phyloP scores from a whole-genome alignment of 176 grass and related monocot genomes.

The Bromus sterilis region DNA sequence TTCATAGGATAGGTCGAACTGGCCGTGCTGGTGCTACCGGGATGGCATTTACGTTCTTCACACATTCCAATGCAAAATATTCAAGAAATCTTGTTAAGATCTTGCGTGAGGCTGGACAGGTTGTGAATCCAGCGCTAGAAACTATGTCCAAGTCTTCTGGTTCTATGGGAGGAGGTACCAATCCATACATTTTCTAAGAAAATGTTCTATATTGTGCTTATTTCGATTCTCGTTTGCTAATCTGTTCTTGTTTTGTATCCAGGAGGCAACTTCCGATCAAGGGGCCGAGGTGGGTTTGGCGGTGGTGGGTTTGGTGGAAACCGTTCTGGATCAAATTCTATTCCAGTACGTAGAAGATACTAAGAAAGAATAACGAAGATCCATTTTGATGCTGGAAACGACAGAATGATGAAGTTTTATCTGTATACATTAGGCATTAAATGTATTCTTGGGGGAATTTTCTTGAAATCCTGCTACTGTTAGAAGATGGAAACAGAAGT shows the following conservation, averaged over 20 bases:
- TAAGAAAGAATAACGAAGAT: neutral
- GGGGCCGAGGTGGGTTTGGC: slow-evolving; percentile 49
- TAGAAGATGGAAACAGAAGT: neutral
- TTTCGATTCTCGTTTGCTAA: neutral
- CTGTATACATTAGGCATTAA: slow-evolving; percentile 31
- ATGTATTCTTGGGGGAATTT: slow-evolving; percentile 33
- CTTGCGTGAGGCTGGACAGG: slow-evolving; percentile 72
- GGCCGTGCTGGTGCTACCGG: slow-evolving; percentile 90
- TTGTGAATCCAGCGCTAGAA: slow-evolving; percentile 69
- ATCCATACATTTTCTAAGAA: neutral
- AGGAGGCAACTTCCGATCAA: slow-evolving; percentile 55
- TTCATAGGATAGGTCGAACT: slow-evolving; percentile 95
- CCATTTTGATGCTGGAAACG: slow-evolving; percentile 23
- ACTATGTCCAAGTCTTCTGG: slow-evolving; percentile 46
- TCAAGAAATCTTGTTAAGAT: slow-evolving; percentile 87
- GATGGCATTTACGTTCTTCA: slow-evolving; percentile 89
- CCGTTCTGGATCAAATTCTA: slow-evolving; percentile 53
- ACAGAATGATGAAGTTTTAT: neutral
- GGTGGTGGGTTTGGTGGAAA: slow-evolving; percentile 45
- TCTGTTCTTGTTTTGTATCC: slow-evolving; percentile 14
- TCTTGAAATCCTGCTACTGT: neutral
- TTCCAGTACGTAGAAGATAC: slow-evolving; percentile 44
- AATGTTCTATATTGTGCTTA: neutral
- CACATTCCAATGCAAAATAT: slow-evolving; percentile 57
- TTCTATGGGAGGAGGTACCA: slow-evolving; percentile 47